These are phyloP conservation scores for Babesia bigemina DNA, from an alignment of 169 alveolate species.

Conservation along the genomic window DNA sequence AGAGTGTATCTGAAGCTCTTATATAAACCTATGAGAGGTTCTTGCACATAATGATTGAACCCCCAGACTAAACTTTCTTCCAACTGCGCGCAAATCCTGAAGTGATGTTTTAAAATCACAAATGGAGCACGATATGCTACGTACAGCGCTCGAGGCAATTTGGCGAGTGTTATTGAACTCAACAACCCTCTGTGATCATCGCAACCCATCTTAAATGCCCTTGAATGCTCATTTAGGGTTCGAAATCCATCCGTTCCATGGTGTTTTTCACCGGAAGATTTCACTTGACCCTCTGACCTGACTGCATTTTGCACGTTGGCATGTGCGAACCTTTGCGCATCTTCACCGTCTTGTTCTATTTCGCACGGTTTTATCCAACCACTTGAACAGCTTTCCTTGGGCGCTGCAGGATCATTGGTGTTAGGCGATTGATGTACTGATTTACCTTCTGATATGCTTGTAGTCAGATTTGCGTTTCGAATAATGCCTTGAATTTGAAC, in stretches of 20 bases:
- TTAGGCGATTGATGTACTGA: too few relatives aligned
- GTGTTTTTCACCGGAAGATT: neutral
- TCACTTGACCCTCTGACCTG: neutral
- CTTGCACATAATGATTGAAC: slow-evolving; percentile 7
- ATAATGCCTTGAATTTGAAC: too few relatives aligned
- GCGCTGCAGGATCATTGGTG: too few relatives aligned
- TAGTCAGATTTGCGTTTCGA: too few relatives aligned
- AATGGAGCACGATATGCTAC: slow-evolving; percentile 36
- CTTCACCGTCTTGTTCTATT: too few relatives aligned
- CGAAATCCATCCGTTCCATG: too few relatives aligned
- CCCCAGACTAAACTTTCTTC: slow-evolving; percentile 1
- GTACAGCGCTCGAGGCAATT: slow-evolving; percentile 12
- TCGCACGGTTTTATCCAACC: too few relatives aligned
- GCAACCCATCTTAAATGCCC: neutral
- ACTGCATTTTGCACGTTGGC: neutral
- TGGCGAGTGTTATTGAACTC: slow-evolving; percentile 13
- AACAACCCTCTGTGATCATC: neutral
- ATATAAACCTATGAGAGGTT: neutral
- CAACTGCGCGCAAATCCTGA: neutral
- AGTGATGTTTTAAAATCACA: slow-evolving; percentile 39
- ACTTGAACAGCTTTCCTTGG: too few relatives aligned
- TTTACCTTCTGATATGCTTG: too few relatives aligned
- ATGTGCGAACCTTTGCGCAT: too few relatives aligned
- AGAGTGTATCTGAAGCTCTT: neutral
- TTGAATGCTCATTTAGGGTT: too few relatives aligned